Conservation (phyloP, 805 yeast genomes). For the Scheffersomyces stipitis region DNA sequence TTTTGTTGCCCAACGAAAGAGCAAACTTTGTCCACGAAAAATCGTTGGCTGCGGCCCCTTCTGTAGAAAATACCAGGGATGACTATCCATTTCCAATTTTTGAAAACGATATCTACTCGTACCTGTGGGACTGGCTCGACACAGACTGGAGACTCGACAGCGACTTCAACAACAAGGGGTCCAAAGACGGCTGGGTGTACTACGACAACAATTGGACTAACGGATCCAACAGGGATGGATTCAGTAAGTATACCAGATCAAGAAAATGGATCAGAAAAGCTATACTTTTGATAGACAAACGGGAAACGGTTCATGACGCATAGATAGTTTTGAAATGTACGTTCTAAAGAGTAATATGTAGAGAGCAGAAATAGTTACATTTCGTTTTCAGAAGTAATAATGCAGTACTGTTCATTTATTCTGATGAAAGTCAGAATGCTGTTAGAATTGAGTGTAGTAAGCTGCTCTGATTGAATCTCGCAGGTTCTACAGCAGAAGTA, state of each 20-base stretch:
- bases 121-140: constrained; percentile 61
- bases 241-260: constrained; percentile 51
- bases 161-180: constrained; percentile 35
- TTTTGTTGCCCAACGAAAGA: constrained; percentile 53
- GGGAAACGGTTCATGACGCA: constrained; percentile 9
- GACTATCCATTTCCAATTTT: constrained; percentile 48
- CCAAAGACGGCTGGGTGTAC: constrained; percentile 54
- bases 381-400: too few species aligned
- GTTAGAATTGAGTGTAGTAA: too few species aligned
- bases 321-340: too few species aligned
- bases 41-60: constrained; percentile 28
- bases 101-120: constrained; percentile 34
- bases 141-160: constrained; percentile 48
- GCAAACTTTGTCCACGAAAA: constrained; percentile 46
- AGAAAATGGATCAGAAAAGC: constrained; percentile 54
- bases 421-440: too few species aligned
- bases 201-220: constrained; percentile 52
- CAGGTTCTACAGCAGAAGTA: too few species aligned
- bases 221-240: constrained; percentile 42
- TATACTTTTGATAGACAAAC: constrained; percentile 22
- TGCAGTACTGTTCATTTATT: too few species aligned
- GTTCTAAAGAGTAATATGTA: constrained; percentile 1
- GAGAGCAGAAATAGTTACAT: background rate
- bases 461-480: too few species aligned
- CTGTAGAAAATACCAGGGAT: constrained; percentile 24